Base-by-base conservation (phyloP, 2,329 filamentous ascomycete genomes). In the Aulographum hederae region DNA sequence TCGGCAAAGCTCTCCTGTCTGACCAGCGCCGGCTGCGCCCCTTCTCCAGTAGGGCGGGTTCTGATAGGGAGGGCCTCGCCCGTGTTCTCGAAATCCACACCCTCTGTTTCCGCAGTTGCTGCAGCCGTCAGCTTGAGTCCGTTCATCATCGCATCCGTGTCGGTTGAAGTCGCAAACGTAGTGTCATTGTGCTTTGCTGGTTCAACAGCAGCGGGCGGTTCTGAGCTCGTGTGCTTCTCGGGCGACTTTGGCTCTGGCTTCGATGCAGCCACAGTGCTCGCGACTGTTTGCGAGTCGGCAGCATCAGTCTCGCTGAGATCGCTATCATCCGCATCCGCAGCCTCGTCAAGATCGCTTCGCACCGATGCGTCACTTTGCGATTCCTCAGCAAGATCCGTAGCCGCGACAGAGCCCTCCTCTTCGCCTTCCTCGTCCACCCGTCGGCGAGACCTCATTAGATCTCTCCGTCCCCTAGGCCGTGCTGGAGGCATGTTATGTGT, bases 111-210 rank as follows among this genome's bases (percentile, higher is more conserved):
- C 17, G 52, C 52, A 10, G 40, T 38, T 14, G 10, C 11, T 29
- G 18, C 18, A 19, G 28, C 34, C n/a, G 52, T 48, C 30, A 68
- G 47, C 32, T 57, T 61, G 28, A 72, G 44, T 16, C 67, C 69
- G 36, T 69, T 69, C 53, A 72, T 54, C 67, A 73, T 73, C 15
- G 61, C 60, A 40, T 70, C 61, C 3, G 69, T 73, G 44, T 74
- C 69, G 26, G 61, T 57, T 18, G 60, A 52, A 3, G 58, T 50
- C 30, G 56, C 47, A 38, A 61, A 61, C 26, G 43, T 39, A 32
- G 14, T 28, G 8, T 28, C 12, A 16, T 17, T 17, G 13, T 10
- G 13, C 21, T 25, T 25, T 25, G 21, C 21, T 10, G 21, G 21
- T 13, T 25, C 13, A 25, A 25, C 21, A 10, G 21, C 21, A 25